These are phyloP conservation scores for Xylaria longipes DNA, from an alignment of 495 filamentous ascomycete genomes.

Conservation along the genomic window DNA sequence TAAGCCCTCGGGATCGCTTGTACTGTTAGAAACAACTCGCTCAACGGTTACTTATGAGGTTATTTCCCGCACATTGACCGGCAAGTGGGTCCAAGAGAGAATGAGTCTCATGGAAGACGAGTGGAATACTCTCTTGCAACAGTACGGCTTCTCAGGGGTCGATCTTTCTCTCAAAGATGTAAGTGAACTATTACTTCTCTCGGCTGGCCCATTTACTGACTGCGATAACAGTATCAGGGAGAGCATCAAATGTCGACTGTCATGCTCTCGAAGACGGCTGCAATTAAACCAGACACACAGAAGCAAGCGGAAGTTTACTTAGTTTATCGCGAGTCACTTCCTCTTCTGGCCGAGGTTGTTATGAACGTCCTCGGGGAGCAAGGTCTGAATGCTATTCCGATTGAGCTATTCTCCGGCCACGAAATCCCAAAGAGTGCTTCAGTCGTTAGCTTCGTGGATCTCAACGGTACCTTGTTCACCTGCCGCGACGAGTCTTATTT, in stretches of 20 bases:
- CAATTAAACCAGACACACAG: neutral
- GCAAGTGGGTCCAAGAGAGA: neutral
- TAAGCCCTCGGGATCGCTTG: conserved; percentile 38
- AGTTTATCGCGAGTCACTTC: neutral
- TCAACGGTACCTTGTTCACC: neutral
- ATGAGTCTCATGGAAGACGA: neutral
- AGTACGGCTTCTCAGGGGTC: neutral
- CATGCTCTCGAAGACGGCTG: neutral
- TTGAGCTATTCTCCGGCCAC: neutral
- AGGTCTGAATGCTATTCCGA: neutral
- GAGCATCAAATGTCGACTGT: neutral
- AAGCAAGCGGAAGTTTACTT: neutral
- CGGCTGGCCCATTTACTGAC: neutral
- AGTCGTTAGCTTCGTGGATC: neutral
- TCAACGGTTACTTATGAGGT: conserved; percentile 33
- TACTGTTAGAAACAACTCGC: conserved; percentile 41
- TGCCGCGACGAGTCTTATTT: neutral
- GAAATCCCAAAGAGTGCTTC: neutral
- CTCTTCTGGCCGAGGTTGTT: neutral
- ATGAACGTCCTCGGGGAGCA: neutral
- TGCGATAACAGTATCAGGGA: neutral
- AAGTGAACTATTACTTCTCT: neutral
- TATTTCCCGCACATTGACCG: neutral
- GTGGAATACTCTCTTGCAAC: neutral
- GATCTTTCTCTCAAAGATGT: neutral